Base-by-base conservation (phyloP, 306 rosid species). In the Inga oerstediana region DNA sequence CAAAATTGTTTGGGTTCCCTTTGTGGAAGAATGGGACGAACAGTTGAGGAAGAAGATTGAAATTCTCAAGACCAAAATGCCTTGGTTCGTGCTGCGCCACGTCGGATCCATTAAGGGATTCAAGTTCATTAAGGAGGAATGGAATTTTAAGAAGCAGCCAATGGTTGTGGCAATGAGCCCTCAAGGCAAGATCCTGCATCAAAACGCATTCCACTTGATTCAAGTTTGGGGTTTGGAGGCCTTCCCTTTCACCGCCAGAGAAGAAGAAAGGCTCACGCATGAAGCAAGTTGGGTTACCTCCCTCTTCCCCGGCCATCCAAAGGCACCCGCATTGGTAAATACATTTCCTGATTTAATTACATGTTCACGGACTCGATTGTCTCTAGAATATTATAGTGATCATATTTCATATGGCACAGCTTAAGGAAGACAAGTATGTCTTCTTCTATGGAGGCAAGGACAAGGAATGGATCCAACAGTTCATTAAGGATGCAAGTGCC, bases 1-100 rank as follows among this genome's bases (percentile, higher is more conserved):
- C 52, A 84, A 77, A 72, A 91, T 93, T 52, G 72, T 93, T 24
- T 93, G 97, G 95, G n/a, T 91, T 66, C 94, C 93, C 0, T 71
- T 87, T 14, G 92, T 90, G 65, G 94, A 87, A 66, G 58, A 85
- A 32, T 87, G 94, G 93, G 84, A 41, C 0, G 87, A 89, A 2
- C 80, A 80, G 1, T 10, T 83, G 71, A 43, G 14, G 2, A 83
- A 77, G 77, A 83, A 77, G 75, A 89, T 85, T 16, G 88, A 91
- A 2, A 3, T 17, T 15, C 15, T 93, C 32, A 83, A 87, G 46
- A 10, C 74, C 19, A 81, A 82, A 84, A 86, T 91, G 88, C 87
- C 93, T 0, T 89, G 97, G 97, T 82, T 56, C 20, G 76, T 79
- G 8, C 43, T 89, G 49, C 81, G 83, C 12, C 52, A 71, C 44